These are phyloP conservation scores for Ogataea paraovalis DNA, from an alignment of 805 yeast genomes.

Conservation along the genomic window DNA sequence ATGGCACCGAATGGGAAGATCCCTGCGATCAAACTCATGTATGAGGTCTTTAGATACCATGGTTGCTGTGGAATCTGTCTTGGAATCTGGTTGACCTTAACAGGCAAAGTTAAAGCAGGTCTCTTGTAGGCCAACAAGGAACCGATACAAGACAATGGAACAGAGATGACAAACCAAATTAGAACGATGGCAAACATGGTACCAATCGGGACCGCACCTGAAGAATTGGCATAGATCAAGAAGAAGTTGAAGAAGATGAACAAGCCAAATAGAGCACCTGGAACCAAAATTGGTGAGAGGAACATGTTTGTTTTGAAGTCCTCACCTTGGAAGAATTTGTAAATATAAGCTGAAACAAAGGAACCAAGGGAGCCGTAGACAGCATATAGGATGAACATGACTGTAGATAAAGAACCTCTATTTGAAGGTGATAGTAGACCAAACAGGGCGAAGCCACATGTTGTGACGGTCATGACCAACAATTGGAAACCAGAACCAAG, in stretches of 20 bases:
- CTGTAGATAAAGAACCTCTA: conserved; percentile 89
- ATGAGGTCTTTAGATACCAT: conserved; percentile 65
- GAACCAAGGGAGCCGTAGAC: conserved; percentile 81
- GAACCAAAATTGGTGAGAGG: conserved; percentile 80
- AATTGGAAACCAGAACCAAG: conserved; percentile 89
- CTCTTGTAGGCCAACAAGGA: conserved; percentile 73
- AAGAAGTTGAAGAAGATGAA: conserved; percentile 77
- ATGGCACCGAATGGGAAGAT: conserved; percentile 93
- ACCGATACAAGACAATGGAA: conserved; percentile 83
- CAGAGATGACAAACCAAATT: conserved; percentile 81
- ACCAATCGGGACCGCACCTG: conserved; percentile 93
- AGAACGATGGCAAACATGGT: conserved; percentile 77
- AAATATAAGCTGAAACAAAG: conserved; percentile 77
- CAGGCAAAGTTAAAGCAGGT: conserved; percentile 46
- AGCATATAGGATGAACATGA: conserved; percentile 80
- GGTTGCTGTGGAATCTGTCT: conserved; percentile 94
- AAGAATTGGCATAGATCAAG: conserved; percentile 69
- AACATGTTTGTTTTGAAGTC: conserved; percentile 84
- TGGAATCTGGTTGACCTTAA: conserved; percentile 91
- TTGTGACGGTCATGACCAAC: conserved; percentile 66
- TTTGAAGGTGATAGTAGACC: conserved; percentile 93
- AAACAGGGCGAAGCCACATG: conserved; percentile 77
- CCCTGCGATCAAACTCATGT: conserved; percentile 74
- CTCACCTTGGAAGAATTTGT: conserved; percentile 88
- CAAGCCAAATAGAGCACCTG: conserved; percentile 64